Conservation (phyloP, 1,284 basidiomycete genomes). For the Leccinum fallax region DNA sequence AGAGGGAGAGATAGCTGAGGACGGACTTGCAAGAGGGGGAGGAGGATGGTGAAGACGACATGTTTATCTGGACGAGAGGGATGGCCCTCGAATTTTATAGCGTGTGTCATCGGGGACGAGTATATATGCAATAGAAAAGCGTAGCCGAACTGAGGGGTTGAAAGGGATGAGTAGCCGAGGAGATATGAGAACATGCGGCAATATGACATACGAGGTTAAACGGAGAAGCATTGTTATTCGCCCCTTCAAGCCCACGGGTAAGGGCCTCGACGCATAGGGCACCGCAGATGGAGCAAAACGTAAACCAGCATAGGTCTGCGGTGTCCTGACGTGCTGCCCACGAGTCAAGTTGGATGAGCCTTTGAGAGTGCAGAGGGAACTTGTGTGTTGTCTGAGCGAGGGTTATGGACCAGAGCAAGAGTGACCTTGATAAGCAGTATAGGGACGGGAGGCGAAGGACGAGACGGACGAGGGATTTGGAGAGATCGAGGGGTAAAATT, state of each 20-base stretch:
- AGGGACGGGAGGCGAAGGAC: constrained; percentile 63
- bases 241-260: constrained; percentile 65
- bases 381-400: constrained; percentile 56
- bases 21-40: constrained; percentile 67
- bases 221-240: constrained; percentile 55
- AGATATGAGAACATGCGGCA: constrained; percentile 6
- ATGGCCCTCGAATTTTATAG: constrained; percentile 42
- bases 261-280: constrained; percentile 66
- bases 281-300: constrained; percentile 65
- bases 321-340: constrained; percentile 58
- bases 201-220: constrained; percentile 60
- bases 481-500: constrained; percentile 64
- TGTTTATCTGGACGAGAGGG: constrained; percentile 70
- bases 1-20: neutral
- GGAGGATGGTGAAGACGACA: constrained; percentile 62
- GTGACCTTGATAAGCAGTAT: constrained; percentile 55
- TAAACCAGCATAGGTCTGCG: constrained; percentile 68
- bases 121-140: constrained; percentile 74
- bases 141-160: constrained; percentile 60
- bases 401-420: constrained; percentile 57
- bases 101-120: constrained; percentile 62
- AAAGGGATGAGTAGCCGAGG: neutral
- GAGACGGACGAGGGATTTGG: constrained; percentile 57
- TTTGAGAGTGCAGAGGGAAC: constrained; percentile 38
- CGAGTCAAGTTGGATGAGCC: constrained; percentile 40